Evolutionary conservation across 805 yeast species (phyloP), one percentile per base, ranked within the genome.

Genomic region (Metschnikowia lunata): DNA sequence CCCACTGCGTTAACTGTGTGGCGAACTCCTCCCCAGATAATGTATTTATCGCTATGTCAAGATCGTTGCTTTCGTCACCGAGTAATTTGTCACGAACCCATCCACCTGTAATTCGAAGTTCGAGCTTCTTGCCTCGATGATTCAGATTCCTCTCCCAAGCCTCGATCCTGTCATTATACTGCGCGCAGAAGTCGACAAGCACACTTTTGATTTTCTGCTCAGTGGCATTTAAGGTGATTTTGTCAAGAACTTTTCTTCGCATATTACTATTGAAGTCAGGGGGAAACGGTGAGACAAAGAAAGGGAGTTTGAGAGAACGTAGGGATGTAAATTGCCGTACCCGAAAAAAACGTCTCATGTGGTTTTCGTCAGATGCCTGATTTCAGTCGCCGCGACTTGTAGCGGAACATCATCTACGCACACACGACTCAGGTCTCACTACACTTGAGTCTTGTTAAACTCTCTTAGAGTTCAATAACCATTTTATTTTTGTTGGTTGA

Each of bases 71-170:
- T 18, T 79, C 80, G 37, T 75, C 74, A 0, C 96, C 95, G 28
- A 93, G 69, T 27, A 93, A 69, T 65, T 93, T 93, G 63, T 93
- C 99, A 55, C 99, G 76, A 2, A 93, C 99, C 99, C 99, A 91
- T 0, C 99, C 99, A 30, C 99, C 99, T 0, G 97, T 90, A 52
- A 93, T 86, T 48, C 99, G 64, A 11, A 86, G 71, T 36, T 75
- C 82, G 8, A 83, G 60, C n/a, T 50, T 56, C 14, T 58, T 32
- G 29, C 29, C 15, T 8, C 12, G 36, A 3, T 30, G 6, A 12
- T 8, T 8, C 10, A 15, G 12, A 23, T 26, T 30, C 8, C 18
- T 12, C 8, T 12, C 23, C 8, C 29, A 11, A 12, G 18, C 13
- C 8, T 36, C 31, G 11, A 40, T 41, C 3, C 47, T 37, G 10